phyloP scores from a whole-genome alignment of 1,284 basidiomycete genomes.

The Cryptococcus hybrid region DNA sequence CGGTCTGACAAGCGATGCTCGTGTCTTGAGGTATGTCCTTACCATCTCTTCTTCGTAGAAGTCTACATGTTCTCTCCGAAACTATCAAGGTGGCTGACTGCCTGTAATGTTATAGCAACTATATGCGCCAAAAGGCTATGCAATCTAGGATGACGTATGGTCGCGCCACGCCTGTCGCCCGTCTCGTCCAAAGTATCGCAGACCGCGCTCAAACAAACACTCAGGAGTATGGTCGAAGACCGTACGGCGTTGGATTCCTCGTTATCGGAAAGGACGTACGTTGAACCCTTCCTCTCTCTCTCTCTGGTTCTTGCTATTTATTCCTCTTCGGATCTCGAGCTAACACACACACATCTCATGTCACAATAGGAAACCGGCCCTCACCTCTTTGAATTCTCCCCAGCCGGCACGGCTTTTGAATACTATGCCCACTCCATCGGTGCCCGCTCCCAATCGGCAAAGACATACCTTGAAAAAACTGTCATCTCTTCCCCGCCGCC shows the following conservation, averaged over 20 bases:
- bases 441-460: conserved; percentile 94
- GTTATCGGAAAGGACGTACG: conserved; percentile 86
- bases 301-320: not conserved
- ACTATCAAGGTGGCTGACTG: not conserved
- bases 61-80: not conserved
- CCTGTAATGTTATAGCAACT: conserved; percentile 67
- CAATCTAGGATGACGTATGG: conserved; percentile 91
- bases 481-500: conserved; percentile 77
- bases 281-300: not conserved
- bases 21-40: conserved; percentile 77
- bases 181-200: conserved; percentile 89
- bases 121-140: conserved; percentile 99
- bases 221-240: conserved; percentile 95
- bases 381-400: conserved; percentile 97
- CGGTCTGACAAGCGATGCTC: conserved; percentile 94
- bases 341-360: not conserved
- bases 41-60: not conserved
- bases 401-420: conserved; percentile 95
- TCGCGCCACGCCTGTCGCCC: conserved; percentile 88
- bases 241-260: conserved; percentile 98
- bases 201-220: conserved; percentile 99
- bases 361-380: conserved; percentile 70
- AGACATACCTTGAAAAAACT: conserved; percentile 97
- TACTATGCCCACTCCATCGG: conserved; percentile 99
- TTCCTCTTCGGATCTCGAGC: not conserved